Base-by-base conservation (phyloP, 1,284 basidiomycete genomes). In the Tylopilus sp. region DNA sequence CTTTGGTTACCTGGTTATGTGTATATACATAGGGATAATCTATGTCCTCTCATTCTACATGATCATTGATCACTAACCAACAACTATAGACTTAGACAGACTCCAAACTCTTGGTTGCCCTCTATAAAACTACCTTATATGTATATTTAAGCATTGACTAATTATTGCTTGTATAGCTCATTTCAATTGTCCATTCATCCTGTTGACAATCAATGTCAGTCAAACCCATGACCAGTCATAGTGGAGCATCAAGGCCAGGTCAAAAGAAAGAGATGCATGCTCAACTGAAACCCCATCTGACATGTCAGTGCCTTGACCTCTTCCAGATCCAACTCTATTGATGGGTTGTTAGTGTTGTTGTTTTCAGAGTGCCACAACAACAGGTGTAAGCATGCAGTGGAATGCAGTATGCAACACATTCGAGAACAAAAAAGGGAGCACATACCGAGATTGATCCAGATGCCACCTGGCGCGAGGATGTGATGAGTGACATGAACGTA, bases 291-390 rank as follows among this genome's bases (percentile, higher is more conserved):
- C 0, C 95, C 95, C 29, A 97, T 78, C 47, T 75, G 72, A 24
- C 75, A 72, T 0, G 86, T 85, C 2, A 98, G 77, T 2, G 71
- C 71, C 61, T 94, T 91, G 38, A 97, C 78, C 64, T 98, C 94
- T 54, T 92, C 88, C 24, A 98, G 73, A 59, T 86, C 88, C 15
- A 98, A 76, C 70, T 98, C 95, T 46, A 98, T 79, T 9, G 87
- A 92, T 7, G 85, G 80, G 50, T 93, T 91, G 57, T 81, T 81
- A 8, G 83, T 82, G 34, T 71, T 77, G 60, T 88, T 90, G 68
- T 94, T 94, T 65, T 97, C 94, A 71, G 86, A 97, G 66, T 99
- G 94, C 94, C 95, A 99, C 26, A 98, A 72, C 1, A 97, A 72
- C 0, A 95, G 96, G 1, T 4, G 33, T 37, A 29, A 8, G 10